phyloP scores from a whole-genome alignment of 768 basidiomycete species.

The Serpula lacrymans region DNA sequence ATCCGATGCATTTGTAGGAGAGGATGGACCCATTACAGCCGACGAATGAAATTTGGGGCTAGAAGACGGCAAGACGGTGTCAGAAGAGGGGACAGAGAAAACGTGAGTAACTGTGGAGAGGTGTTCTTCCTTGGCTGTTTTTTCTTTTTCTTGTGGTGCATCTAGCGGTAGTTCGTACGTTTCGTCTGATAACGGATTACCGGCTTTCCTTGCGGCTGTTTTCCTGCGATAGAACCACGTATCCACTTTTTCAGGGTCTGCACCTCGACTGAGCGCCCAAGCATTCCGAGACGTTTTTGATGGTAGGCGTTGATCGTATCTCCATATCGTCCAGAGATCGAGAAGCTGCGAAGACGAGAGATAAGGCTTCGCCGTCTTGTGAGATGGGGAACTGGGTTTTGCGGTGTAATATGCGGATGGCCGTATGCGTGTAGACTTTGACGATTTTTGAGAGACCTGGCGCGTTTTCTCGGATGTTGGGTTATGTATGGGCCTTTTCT shows the following conservation, averaged over 20 bases:
- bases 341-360: conserved; percentile 6
- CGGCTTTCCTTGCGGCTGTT: conserved; percentile 18
- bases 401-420: too few relatives aligned
- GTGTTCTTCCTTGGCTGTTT: conserved; percentile 10
- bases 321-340: conserved; percentile 30
- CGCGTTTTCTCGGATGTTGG: too few relatives aligned
- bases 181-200: conserved; percentile 14
- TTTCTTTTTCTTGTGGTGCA: not conserved
- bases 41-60: too few relatives aligned
- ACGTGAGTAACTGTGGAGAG: conserved; percentile 6
- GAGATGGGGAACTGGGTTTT: not conserved
- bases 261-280: conserved; percentile 22
- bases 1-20: not conserved
- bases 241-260: conserved; percentile 15
- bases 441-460: too few relatives aligned
- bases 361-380: not conserved
- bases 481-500: too few relatives aligned
- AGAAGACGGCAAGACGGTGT: conserved; percentile 19
- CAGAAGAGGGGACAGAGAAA: conserved; percentile 13
- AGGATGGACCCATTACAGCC: not conserved
- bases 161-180: conserved; percentile 19
- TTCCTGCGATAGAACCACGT: conserved; percentile 26
- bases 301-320: conserved; percentile 23
- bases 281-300: conserved; percentile 21
- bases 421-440: conserved; percentile 42